phyloP scores from a whole-genome alignment of 192 early-diverging fungal species.

The Gryganskiella cystojenkinii region DNA sequence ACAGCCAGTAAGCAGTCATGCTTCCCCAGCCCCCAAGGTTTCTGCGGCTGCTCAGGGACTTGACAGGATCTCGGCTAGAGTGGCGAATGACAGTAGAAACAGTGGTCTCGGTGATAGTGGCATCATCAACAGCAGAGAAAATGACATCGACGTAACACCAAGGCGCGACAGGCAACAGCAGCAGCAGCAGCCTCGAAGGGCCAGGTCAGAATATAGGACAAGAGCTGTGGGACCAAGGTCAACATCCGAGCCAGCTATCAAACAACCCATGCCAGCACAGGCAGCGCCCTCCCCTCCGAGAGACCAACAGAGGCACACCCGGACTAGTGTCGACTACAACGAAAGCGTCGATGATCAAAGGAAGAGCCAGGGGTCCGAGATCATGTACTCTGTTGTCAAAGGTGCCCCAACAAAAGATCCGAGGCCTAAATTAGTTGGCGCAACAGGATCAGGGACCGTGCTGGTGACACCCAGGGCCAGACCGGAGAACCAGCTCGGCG shows the following conservation, averaged over 20 bases:
- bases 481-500: neutral
- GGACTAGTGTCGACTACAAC: neutral
- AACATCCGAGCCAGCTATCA: conserved; percentile 2
- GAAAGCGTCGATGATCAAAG: neutral
- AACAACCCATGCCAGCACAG: neutral
- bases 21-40: too few species aligned
- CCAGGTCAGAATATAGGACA: neutral
- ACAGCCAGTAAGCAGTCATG: too few species aligned
- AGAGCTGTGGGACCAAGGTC: neutral
- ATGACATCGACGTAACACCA: too few species aligned
- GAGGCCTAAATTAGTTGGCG: conserved; percentile 39
- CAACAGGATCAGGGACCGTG: conserved; percentile 47
- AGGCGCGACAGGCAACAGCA: neutral
- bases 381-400: conserved; percentile 51
- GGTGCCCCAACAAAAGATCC: conserved; percentile 26
- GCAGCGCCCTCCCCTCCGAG: neutral
- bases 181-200: neutral
- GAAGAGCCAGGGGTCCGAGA: conserved; percentile 21
- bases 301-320: conserved; percentile 1
- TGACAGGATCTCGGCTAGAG: too few species aligned
- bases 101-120: too few species aligned
- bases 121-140: too few species aligned
- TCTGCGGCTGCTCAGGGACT: too few species aligned
- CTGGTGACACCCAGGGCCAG: neutral
- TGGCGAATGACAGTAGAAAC: too few species aligned